These are phyloP conservation scores for Wallemia hederae DNA, from an alignment of 1,284 basidiomycete species.

Conservation along the genomic window DNA sequence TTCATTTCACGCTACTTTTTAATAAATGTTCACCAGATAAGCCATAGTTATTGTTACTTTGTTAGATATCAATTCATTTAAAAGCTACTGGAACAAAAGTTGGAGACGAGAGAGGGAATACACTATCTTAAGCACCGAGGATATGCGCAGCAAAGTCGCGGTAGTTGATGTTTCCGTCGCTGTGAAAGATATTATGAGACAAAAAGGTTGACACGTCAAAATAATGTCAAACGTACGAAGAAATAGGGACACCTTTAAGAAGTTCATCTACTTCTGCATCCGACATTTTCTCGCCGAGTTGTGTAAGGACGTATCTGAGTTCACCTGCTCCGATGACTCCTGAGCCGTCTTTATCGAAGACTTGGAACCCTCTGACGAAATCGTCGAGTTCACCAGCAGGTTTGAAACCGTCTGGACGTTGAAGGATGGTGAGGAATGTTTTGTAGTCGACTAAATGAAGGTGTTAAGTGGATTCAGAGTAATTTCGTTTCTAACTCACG, in stretches of 20 bases:
- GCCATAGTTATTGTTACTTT: too few species aligned
- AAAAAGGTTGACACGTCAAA: constrained; percentile 1
- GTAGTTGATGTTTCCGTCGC: constrained; percentile 92
- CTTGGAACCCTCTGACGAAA: constrained; percentile 95
- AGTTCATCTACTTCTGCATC: constrained; percentile 96
- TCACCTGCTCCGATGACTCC: constrained; percentile 80
- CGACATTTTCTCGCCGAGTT: constrained; percentile 86
- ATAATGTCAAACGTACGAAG: constrained; percentile 27
- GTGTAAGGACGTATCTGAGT: constrained; percentile 78
- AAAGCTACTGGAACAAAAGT: too few species aligned
- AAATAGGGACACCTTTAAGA: constrained; percentile 72
- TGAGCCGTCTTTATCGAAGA: constrained; percentile 94
- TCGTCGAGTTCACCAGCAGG: constrained; percentile 61
- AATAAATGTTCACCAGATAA: too few species aligned
- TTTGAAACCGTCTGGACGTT: constrained; percentile 87
- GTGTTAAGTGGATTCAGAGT: constrained; percentile 3
- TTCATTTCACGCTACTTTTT: too few species aligned
- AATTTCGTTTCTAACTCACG: constrained; percentile 22
- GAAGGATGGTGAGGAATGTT: constrained; percentile 66
- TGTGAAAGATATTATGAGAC: constrained; percentile 14
- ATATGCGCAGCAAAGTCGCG: constrained; percentile 83
- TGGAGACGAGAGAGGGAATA: too few species aligned
- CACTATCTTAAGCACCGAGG: constrained; percentile 16
- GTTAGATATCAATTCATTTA: too few species aligned
- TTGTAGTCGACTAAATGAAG: constrained; percentile 46